A percentile compares a stretch with the other conserved stretches of the same genome.
Evolutionary conservation across 257 asterid species (phyloP).

Genomic region (Oldenlandia corymbosa): DNA sequence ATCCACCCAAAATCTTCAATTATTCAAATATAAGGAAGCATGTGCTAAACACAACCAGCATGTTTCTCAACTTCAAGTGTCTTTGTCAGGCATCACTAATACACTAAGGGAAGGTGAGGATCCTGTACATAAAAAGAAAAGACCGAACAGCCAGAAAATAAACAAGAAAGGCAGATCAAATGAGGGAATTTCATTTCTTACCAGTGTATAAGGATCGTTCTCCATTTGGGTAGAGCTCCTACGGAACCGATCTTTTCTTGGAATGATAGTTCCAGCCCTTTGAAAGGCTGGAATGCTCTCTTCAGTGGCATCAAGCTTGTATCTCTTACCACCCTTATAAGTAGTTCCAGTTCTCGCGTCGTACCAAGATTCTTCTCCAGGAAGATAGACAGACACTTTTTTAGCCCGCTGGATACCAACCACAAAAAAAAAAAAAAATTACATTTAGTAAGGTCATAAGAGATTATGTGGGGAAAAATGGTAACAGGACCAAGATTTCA

Average conservation of each 20-base stretch:
- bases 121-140: neutral
- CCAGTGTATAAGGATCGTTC: constrained; percentile 96
- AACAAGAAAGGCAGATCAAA: neutral
- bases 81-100: neutral
- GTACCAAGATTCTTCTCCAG: constrained; percentile 82
- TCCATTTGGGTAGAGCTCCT: constrained; percentile 96
- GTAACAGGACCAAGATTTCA: neutral
- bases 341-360: constrained; percentile 72
- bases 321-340: constrained; percentile 68
- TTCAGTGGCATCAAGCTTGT: constrained; percentile 64
- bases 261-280: constrained; percentile 89
- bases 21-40: neutral
- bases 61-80: too few species aligned
- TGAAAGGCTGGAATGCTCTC: constrained; percentile 83
- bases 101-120: neutral
- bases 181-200: constrained; percentile 17
- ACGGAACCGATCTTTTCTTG: constrained; percentile 86
- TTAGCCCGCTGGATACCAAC: constrained; percentile 71
- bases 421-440: too few species aligned
- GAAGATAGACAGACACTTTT: constrained; percentile 80
- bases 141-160: neutral
- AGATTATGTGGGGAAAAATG: neutral
- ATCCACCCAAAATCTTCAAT: neutral
- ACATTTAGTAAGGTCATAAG: constrained; percentile 6
- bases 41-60: neutral